Conservation (phyloP, 441 rosid genomes). For the Eruca vesicaria region DNA sequence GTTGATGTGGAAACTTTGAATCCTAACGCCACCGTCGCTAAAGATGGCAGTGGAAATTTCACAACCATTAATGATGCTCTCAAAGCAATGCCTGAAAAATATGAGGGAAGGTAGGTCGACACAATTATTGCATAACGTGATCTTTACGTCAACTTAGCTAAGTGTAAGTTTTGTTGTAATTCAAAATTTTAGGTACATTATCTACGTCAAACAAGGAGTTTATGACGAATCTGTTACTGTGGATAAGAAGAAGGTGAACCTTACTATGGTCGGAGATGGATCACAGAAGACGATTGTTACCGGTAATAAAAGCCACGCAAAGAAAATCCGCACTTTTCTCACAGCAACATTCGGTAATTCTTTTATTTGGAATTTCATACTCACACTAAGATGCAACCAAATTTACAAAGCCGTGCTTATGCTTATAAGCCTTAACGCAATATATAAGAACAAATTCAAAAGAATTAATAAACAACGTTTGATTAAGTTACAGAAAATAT, state of each 20-base stretch:
- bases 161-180: neutral
- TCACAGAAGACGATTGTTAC: constrained; percentile 65
- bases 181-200: constrained; percentile 49
- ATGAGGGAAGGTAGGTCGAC: constrained; percentile 45
- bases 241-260: constrained; percentile 50
- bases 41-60: constrained; percentile 78
- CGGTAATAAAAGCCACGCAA: constrained; percentile 51
- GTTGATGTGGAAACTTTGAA: constrained; percentile 29
- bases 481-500: neutral
- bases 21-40: constrained; percentile 61
- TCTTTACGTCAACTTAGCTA: neutral
- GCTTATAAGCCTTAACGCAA: neutral
- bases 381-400: no score
- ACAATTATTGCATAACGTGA: neutral
- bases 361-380: neutral
- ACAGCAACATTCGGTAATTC: constrained; percentile 62
- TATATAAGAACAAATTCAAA: neutral
- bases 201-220: constrained; percentile 60
- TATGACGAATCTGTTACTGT: constrained; percentile 61
- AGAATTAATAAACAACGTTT: neutral
- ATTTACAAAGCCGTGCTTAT: neutral
- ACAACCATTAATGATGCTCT: constrained; percentile 61
- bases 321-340: constrained; percentile 53
- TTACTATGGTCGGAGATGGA: constrained; percentile 81
- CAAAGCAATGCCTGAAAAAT: constrained; percentile 51